Conservation (phyloP, 2,329 filamentous ascomycete genomes). For the Phaeosphaeriaceae sp. region DNA sequence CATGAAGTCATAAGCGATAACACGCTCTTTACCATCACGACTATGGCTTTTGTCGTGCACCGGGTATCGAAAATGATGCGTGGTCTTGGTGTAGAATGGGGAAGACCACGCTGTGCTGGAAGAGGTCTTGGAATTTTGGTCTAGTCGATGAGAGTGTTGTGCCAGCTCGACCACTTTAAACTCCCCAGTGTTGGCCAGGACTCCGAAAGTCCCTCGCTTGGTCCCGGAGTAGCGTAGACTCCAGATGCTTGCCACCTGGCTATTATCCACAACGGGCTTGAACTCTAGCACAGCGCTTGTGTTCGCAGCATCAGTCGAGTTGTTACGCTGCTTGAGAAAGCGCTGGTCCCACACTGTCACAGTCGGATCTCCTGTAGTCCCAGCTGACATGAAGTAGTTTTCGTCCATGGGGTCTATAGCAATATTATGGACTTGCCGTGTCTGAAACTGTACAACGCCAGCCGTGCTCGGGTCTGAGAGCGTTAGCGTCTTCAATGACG, state of each 20-base stretch:
- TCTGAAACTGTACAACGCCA: conserved; percentile 58
- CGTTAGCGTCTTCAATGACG: conserved; percentile 17
- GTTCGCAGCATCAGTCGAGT: conserved; percentile 60
- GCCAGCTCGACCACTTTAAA: conserved; percentile 64
- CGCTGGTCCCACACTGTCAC: conserved; percentile 82
- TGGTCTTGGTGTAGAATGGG: conserved; percentile 54
- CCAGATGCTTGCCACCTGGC: conserved; percentile 63
- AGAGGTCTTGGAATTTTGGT: conserved; percentile 25
- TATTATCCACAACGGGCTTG: conserved; percentile 60
- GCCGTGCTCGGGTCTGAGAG: conserved; percentile 48
- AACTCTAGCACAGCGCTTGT: conserved; percentile 64
- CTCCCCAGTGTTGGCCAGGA: conserved; percentile 66
- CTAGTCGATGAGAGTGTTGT: conserved; percentile 54
- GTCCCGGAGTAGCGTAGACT: conserved; percentile 67
- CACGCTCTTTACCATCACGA: conserved; percentile 54
- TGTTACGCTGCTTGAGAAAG: conserved; percentile 45
- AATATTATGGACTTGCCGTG: conserved; percentile 69
- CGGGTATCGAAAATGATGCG: conserved; percentile 52
- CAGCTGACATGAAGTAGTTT: conserved; percentile 83
- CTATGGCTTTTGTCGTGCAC: conserved; percentile 54
- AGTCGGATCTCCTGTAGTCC: conserved; percentile 73
- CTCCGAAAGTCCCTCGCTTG: conserved; percentile 64
- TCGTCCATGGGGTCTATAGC: conserved; percentile 80
- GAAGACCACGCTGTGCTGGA: conserved; percentile 48
- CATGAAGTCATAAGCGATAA: conserved; percentile 69